These are phyloP conservation scores for Vaccinium macrocarpon DNA, from an alignment of 148 eudicot genomes.

Conservation along the genomic window DNA sequence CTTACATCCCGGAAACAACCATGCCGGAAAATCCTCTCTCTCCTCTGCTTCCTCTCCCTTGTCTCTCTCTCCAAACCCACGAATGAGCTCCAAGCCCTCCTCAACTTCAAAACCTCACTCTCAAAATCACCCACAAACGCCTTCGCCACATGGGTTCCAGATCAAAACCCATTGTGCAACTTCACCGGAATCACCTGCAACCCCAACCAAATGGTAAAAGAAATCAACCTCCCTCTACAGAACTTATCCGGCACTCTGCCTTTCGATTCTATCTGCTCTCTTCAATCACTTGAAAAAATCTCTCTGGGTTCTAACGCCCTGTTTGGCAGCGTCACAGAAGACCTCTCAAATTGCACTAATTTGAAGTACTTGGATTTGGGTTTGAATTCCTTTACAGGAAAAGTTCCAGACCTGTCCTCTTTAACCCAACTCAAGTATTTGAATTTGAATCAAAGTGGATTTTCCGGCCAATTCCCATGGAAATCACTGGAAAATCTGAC, in stretches of 20 bases:
- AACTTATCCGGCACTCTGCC: conserved; percentile 27
- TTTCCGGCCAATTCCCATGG: conserved; percentile 42
- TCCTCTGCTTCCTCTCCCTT: conserved; percentile 16
- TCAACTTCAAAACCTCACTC: conserved; percentile 28
- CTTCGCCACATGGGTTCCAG: conserved; percentile 28
- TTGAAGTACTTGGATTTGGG: conserved; percentile 39
- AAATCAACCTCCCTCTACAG: conserved; percentile 31
- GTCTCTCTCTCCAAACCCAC: conserved; percentile 10
- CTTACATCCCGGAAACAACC: conserved; percentile 11
- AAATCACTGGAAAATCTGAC: conserved; percentile 34
- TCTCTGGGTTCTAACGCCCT: conserved; percentile 28
- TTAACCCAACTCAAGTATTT: conserved; percentile 25
- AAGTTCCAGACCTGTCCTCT: conserved; percentile 34
- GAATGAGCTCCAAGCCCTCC: conserved; percentile 26
- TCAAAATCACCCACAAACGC: conserved; percentile 10
- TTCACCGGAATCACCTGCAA: conserved; percentile 37
- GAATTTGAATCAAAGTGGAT: conserved; percentile 29
- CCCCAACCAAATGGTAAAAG: conserved; percentile 16
- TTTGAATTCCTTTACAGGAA: conserved; percentile 26
- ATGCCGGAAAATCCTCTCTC: not conserved
- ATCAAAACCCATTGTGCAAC: conserved; percentile 18
- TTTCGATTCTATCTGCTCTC: conserved; percentile 29
- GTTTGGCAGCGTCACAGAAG: conserved; percentile 26
- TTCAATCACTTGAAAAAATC: conserved; percentile 25
- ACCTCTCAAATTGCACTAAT: conserved; percentile 27